Base-by-base conservation (phyloP, 2,329 filamentous ascomycete genomes). In the Fusarium coicis region DNA sequence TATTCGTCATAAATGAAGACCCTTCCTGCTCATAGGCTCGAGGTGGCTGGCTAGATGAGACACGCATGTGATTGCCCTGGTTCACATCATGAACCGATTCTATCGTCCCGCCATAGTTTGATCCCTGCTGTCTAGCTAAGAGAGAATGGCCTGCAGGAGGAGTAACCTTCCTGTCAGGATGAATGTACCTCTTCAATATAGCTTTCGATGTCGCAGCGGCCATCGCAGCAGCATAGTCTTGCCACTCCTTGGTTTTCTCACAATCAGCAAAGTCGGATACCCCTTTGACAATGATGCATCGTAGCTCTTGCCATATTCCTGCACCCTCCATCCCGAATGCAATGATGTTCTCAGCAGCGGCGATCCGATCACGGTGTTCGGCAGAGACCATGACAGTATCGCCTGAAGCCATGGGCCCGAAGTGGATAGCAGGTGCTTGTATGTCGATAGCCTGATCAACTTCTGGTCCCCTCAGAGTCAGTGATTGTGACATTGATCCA, bases 351-450 rank as follows among this genome's bases (percentile, higher is more conserved):
- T 74, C 58, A 32, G 62, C 11, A 14, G 49, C 26, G 3, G 79
- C 76, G 26, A 84, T 69, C 1, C 54, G 26, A 54, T 85, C 83
- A 11, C 84, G 78, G 10, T 79, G 68, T 7, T 71, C 44, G 10
- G 79, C 80, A 19, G 79, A 79, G 52, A 81, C 84, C 67, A 85
- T 81, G 0, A 85, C 80, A 14, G 70, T 75, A 43, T 85, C 79
- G 4, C 77, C 82, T 1, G 83, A 84, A 3, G 77, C 83, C 10
- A 85, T 77, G 0, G 66, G 16, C 10, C 34, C 58, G 1, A 32
- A 32, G 18, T 67, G 61, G 11, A 66, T 15, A 6, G n/a, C 7
- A 4, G 36, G 46, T 7, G 19, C 10, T 0, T 39, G 4, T 6
- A 34, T 6, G 16, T 40, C 8, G 7, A 39, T n/a, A 2, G 2